Base-by-base conservation (phyloP, 345 rosid genomes). In the Rhizophora mangle region DNA sequence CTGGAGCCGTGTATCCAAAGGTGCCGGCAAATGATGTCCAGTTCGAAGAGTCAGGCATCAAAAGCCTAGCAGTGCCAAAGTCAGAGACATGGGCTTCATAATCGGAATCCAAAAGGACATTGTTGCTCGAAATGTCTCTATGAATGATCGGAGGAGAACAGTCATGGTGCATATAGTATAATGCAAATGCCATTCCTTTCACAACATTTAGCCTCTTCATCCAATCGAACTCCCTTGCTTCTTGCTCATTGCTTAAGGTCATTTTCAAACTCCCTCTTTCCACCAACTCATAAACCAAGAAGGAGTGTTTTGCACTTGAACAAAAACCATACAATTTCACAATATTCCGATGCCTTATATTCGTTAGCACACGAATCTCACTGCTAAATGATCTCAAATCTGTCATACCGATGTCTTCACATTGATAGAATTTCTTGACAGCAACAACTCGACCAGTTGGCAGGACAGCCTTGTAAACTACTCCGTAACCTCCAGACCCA, bases 11-110 rank as follows among this genome's bases (percentile, higher is more conserved):
- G 56, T 68, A 68, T 24, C 71, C 71, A 19, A 57, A 26, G 43
- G 71, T 68, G 54, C 71, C 71, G 27, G 71, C 71, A 34, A 67
- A 67, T 4, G 62, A 67, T 10, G 70, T 67, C 70, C 70, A 56
- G 27, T 67, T 67, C 16, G 70, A 67, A 1, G 53, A 36, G 37
- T 67, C 54, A 0, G 70, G 54, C 63, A 67, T 37, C 26, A 67
- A 43, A 1, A 67, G 37, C 15, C 63, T 56, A 18, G 63, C 63
- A 3, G 70, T 56, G 27, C 63, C 63, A 18, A 58, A 68, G 30
- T 68, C 64, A 1, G 64, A 68, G 57, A 68, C 43, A 58, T 68
- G 71, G 34, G 71, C 71, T 31, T 68, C 71, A 11, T 34, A 68
- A 8, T 68, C 46, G 11, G 57, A 27, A 46, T 68, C 57, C 64